Base-by-base conservation (phyloP, 1,284 basidiomycete genomes). In the Apiotrichum porosum region DNA sequence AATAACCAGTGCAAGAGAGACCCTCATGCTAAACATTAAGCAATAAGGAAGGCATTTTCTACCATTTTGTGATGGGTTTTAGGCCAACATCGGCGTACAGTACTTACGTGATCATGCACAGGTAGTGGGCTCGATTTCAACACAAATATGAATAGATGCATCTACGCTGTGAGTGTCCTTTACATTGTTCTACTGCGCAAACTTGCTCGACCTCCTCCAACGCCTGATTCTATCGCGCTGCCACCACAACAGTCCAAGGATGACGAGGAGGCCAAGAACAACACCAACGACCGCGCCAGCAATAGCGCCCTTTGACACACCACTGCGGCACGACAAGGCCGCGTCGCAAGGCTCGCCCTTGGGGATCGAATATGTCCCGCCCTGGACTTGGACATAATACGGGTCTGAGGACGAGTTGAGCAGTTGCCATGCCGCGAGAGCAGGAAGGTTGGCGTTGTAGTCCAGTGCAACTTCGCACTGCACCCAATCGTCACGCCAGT, bases 371-470 rank as follows among this genome's bases (percentile, higher is more conserved):
- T 85, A 88, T 37, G 79, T 80, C 30, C 84, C 85, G 0, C 79
- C 80, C 65, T 81, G 71, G 28, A 92, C 73, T 12, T 76, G 70
- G 21, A 85, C 86, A 65, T 82, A 94, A 71, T 79, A 88, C 1
- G 90, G 90, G 59, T 93, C 87, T 4, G 60, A 52, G 44, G 66
- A 66, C 14, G 37, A 36, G 8, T 19, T 23, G 31, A 53, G 38
- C 37, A 72, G 64, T 64, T 64, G 61, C 66, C 66, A 68, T 15
- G 89, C 85, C 0, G 85, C 82, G 21, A 94, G 78, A 4, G 86
- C 85, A 15, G 93, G 77, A 69, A 94, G 76, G 2, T 89, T 88
- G 2, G 90, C 86, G 57, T 87, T 88, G 68, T 92, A 91, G 58
- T 77, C 76, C 38, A 72, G 49, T 18, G 71, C 71, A 17, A 61